Evolutionary conservation across 1,284 basidiomycete genomes (phyloP).

Genomic region (Ceratobasidium theobromae): DNA sequence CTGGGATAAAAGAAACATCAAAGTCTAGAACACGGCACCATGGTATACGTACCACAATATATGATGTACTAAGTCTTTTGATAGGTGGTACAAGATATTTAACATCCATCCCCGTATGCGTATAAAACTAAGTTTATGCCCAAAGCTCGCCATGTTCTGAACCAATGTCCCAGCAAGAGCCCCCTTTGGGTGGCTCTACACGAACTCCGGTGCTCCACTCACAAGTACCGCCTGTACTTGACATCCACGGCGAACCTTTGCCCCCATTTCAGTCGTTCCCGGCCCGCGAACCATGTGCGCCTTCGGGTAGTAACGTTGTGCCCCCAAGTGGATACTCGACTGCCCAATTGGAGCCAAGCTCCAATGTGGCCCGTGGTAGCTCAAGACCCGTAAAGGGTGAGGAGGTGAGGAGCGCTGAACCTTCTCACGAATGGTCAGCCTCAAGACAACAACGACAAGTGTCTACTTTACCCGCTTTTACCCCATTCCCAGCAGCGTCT

Average conservation of each 20-base stretch:
- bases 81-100: too few relatives aligned
- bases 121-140: too few relatives aligned
- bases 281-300: not conserved
- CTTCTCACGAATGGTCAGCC: not conserved
- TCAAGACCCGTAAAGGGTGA: not conserved
- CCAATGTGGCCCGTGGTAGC: not conserved
- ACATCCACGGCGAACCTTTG: not conserved
- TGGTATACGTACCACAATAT: too few relatives aligned
- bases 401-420: not conserved
- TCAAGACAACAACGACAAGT: not conserved
- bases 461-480: conserved; percentile 2
- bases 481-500: conserved; percentile 1
- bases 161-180: conserved; percentile 15
- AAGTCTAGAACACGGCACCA: too few relatives aligned
- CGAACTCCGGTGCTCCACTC: not conserved
- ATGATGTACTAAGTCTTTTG: too few relatives aligned
- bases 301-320: not conserved
- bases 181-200: not conserved
- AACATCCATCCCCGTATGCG: too few relatives aligned
- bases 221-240: not conserved
- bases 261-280: conserved; percentile 16
- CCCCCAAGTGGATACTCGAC: not conserved
- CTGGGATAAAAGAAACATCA: too few relatives aligned
- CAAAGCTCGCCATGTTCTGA: not conserved
- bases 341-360: not conserved